A percentile compares a stretch with the other conserved stretches of the same genome.
Evolutionary conservation across 1,139 yeast genomes (phyloP).

Genomic region (Debaryomyces subglobosus): DNA sequence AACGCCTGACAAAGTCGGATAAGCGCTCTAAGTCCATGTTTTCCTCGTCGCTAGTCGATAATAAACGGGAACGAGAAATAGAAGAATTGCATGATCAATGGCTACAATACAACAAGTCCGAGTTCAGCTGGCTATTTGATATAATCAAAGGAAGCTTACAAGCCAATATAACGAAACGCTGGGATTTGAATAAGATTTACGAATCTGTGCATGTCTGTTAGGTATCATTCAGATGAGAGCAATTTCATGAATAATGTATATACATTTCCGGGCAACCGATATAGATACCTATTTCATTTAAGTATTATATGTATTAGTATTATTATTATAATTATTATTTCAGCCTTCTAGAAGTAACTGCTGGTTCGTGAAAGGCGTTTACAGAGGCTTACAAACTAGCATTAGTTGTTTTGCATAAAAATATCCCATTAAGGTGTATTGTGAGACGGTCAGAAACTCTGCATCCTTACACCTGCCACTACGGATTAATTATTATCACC

Average conservation of each 20-base stretch:
- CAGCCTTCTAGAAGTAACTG: neutral
- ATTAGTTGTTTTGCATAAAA: neutral
- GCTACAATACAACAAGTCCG: conserved; percentile 23
- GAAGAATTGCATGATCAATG: conserved; percentile 24
- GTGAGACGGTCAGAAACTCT: neutral
- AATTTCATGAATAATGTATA: neutral
- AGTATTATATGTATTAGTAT: neutral
- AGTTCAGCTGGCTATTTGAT: conserved; percentile 39
- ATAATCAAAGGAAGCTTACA: conserved; percentile 59
- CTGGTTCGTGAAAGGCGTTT: neutral
- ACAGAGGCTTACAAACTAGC: neutral
- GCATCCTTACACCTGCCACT: neutral
- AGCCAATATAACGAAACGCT: conserved; percentile 51
- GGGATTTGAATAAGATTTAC: conserved; percentile 47
- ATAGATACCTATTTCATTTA: neutral
- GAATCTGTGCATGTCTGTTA: neutral
- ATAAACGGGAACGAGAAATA: conserved; percentile 10
- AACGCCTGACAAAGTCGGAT: conserved; percentile 27
- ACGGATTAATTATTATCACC: neutral
- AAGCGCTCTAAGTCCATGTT: conserved; percentile 1
- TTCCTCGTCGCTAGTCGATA: conserved; percentile 11
- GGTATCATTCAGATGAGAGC: neutral
- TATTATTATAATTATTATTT: neutral
- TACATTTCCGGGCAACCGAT: neutral
- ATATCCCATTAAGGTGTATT: neutral